Base-by-base conservation (phyloP, 2,329 filamentous ascomycete species). In the Didymella pinodella region DNA sequence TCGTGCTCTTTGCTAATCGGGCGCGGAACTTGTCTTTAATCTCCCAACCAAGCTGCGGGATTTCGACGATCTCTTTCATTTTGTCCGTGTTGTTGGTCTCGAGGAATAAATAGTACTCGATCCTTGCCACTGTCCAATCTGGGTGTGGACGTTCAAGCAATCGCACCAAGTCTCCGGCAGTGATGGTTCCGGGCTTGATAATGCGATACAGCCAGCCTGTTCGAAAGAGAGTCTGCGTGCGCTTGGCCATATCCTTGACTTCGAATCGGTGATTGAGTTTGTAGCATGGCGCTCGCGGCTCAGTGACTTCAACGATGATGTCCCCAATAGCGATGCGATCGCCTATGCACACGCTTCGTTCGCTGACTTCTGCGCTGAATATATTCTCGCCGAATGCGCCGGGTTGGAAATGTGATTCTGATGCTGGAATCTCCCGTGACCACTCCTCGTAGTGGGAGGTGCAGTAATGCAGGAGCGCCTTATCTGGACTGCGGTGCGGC, bases 171-270 rank as follows among this genome's bases (percentile, higher is more conserved):
- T 89, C 86, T 7, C 87, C 87, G 0, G 81, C 80, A 18, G 78
- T 72, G 41, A 90, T 81, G 0, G 69, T 76, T 0, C 88, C 88
- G 31, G 84, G 80, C 2, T 78, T 76, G 16, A 89, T 68, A 1
- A 90, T 84, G 2, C 87, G 83, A 64, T 89, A 89, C 69, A 89
- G 85, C 87, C 87, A 90, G 0, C 88, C 88, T 0, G 86, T 89
- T 1, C 87, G 82, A 57, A 84, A 84, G 2, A 78, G 78, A 61
- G 82, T 80, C 74, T 85, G 87, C 0, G 85, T 84, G 20, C 81
- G 78, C 0, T 83, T 83, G 4, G 87, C 85, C 73, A 90, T 88
- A 60, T 87, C 84, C 65, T 85, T 85, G 10, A 88, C 76, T 32
- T 83, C 80, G 71, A 90, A 90, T 1, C 87, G 85, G 65, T 89